These are phyloP conservation scores for Exophiala bonariae DNA, from an alignment of 2,329 filamentous ascomycete species.

Conservation along the genomic window DNA sequence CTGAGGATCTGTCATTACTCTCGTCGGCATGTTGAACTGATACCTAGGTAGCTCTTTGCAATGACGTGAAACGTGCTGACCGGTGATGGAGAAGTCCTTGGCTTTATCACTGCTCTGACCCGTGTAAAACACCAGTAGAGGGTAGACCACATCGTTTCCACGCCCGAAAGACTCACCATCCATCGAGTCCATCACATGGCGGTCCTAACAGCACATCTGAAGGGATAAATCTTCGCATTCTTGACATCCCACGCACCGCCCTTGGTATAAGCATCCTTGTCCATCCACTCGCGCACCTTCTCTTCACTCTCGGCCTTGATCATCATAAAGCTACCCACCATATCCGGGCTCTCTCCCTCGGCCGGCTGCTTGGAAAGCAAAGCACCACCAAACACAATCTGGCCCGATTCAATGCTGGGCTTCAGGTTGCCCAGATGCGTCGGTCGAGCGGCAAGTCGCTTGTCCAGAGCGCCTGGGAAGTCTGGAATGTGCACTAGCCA, in stretches of 20 bases:
- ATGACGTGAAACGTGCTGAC: too few species aligned
- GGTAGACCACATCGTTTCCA: too few species aligned
- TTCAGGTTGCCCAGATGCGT: constrained; percentile 22
- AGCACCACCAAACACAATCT: constrained; percentile 53
- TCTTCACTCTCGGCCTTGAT: constrained; percentile 66
- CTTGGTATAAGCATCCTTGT: constrained; percentile 70
- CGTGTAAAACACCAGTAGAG: too few species aligned
- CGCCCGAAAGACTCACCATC: neutral
- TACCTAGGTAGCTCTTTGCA: too few species aligned
- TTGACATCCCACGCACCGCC: constrained; percentile 79
- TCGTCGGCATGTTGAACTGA: too few species aligned
- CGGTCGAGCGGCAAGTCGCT: constrained; percentile 37
- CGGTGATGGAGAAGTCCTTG: too few species aligned
- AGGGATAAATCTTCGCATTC: constrained; percentile 49
- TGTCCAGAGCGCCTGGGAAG: constrained; percentile 59
- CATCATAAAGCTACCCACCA: constrained; percentile 75
- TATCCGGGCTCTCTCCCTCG: constrained; percentile 60
- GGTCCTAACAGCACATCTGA: constrained; percentile 27
- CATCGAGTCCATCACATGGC: constrained; percentile 14
- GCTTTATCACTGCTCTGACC: too few species aligned
- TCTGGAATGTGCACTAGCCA: constrained; percentile 72
- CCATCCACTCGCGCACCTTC: constrained; percentile 66
- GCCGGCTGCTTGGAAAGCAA: constrained; percentile 66
- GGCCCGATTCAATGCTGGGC: constrained; percentile 21
- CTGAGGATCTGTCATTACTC: too few species aligned